A percentile compares a stretch with the other conserved stretches of the same genome.
Evolutionary conservation across 495 filamentous ascomycete genomes (phyloP).

Genomic region (Podospora anserina): DNA sequence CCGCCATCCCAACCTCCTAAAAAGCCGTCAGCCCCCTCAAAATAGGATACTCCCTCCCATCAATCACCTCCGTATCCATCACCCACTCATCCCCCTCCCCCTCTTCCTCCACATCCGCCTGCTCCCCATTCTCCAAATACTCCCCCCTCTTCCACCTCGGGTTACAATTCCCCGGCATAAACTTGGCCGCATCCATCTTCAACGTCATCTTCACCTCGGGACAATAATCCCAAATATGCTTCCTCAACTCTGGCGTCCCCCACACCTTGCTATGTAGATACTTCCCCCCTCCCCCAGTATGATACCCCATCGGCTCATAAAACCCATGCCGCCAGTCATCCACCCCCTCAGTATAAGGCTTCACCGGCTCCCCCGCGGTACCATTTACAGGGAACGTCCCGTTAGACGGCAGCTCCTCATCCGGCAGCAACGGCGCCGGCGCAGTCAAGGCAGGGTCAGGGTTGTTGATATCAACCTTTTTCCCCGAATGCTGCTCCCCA

Average conservation of each 20-base stretch:
- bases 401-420: not conserved
- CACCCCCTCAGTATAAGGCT: conserved; percentile 34
- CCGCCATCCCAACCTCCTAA: conserved; percentile 15
- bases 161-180: conserved; percentile 38
- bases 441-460: not conserved
- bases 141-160: conserved; percentile 38
- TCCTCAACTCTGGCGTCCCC: conserved; percentile 39
- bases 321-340: conserved; percentile 46
- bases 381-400: conserved; percentile 4
- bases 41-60: conserved; percentile 42
- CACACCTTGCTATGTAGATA: conserved; percentile 40
- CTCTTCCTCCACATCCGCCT: conserved; percentile 19
- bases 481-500: conserved; percentile 42
- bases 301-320: conserved; percentile 54
- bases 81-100: conserved; percentile 2
- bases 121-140: conserved; percentile 15
- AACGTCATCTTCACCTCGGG: conserved; percentile 54
- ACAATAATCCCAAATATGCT: conserved; percentile 51
- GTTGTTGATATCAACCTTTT: conserved; percentile 18
- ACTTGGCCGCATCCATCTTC: conserved; percentile 46
- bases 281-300: conserved; percentile 44
- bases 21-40: conserved; percentile 36
- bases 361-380: conserved; percentile 20
- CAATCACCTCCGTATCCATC: conserved; percentile 37
- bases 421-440: not conserved